Conservation (phyloP, 2,329 filamentous ascomycete genomes). For the Plectosphaerella sp. region DNA sequence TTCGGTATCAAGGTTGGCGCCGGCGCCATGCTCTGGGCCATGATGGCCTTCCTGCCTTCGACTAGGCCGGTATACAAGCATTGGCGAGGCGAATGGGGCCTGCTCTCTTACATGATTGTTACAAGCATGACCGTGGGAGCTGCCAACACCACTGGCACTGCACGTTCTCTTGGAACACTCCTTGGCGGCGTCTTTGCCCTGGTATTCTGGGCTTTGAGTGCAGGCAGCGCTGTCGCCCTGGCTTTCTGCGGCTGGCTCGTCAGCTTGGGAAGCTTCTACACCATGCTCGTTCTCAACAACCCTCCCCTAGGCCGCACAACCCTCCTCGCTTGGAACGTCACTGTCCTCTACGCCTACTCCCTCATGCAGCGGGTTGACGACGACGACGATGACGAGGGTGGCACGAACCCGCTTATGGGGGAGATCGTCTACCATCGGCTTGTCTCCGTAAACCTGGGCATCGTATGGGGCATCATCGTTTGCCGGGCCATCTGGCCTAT, state of each 20-base stretch:
- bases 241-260: constrained; percentile 78
- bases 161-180: constrained; percentile 81
- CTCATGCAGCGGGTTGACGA: constrained; percentile 75
- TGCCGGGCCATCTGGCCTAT: constrained; percentile 92
- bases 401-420: constrained; percentile 75
- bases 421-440: constrained; percentile 88
- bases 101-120: constrained; percentile 96
- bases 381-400: constrained; percentile 85
- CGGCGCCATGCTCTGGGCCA: constrained; percentile 82
- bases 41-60: constrained; percentile 77
- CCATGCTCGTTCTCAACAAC: constrained; percentile 79
- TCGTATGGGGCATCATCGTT: constrained; percentile 87
- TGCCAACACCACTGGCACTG: constrained; percentile 85
- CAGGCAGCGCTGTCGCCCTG: constrained; percentile 71
- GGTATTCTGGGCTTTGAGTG: constrained; percentile 70
- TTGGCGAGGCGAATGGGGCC: constrained; percentile 95
- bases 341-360: constrained; percentile 89
- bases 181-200: constrained; percentile 74
- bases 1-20: constrained; percentile 93
- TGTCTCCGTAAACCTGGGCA: constrained; percentile 78
- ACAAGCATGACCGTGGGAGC: constrained; percentile 97
- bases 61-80: constrained; percentile 78
- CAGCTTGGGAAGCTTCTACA: constrained; percentile 79
- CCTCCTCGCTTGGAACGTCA: constrained; percentile 92
- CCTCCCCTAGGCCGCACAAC: constrained; percentile 91